A percentile compares a stretch with the other conserved stretches of the same genome.
These are phyloP conservation scores for Aspergillus cavernicola DNA, from an alignment of 495 filamentous ascomycete genomes.

Conservation along the genomic window DNA sequence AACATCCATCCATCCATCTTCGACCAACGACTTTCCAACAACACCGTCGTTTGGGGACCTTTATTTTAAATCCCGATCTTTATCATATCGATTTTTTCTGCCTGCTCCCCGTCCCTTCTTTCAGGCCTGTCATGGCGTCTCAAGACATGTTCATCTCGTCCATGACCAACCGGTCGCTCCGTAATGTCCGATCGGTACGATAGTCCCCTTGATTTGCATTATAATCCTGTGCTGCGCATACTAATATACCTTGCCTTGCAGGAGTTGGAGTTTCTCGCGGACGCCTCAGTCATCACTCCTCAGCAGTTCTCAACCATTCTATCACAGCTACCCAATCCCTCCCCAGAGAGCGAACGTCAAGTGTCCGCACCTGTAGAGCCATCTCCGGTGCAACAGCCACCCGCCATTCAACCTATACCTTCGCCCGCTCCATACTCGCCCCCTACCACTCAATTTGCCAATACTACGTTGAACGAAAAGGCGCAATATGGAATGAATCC, in stretches of 20 bases:
- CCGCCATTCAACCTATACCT: constrained; percentile 29
- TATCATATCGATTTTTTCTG: not conserved
- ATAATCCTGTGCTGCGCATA: not conserved
- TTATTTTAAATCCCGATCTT: not conserved
- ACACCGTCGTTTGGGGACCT: not conserved
- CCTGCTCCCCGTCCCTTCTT: not conserved
- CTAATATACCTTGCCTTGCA: constrained; percentile 30
- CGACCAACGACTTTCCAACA: not conserved
- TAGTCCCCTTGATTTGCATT: not conserved
- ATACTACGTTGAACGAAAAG: constrained; percentile 51
- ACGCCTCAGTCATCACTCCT: constrained; percentile 68
- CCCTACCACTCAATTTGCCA: constrained; percentile 44
- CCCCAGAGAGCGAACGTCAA: constrained; percentile 37
- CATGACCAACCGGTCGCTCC: constrained; percentile 76
- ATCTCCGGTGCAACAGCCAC: constrained; percentile 25
- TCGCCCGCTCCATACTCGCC: constrained; percentile 38
- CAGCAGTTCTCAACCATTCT: constrained; percentile 67
- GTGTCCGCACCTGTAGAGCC: constrained; percentile 33
- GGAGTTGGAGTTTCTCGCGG: constrained; percentile 90
- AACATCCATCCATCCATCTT: constrained; percentile 10
- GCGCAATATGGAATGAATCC: constrained; percentile 26
- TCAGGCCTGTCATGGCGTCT: constrained; percentile 33
- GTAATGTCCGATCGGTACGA: constrained; percentile 77
- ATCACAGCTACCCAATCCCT: constrained; percentile 66
- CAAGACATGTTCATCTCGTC: constrained; percentile 38